Percentiles rank a stretch among this genome's conserved stretches.
These are phyloP conservation scores for Sclerotinia subarctica DNA, from an alignment of 2,329 filamentous ascomycete genomes.

Conservation along the genomic window DNA sequence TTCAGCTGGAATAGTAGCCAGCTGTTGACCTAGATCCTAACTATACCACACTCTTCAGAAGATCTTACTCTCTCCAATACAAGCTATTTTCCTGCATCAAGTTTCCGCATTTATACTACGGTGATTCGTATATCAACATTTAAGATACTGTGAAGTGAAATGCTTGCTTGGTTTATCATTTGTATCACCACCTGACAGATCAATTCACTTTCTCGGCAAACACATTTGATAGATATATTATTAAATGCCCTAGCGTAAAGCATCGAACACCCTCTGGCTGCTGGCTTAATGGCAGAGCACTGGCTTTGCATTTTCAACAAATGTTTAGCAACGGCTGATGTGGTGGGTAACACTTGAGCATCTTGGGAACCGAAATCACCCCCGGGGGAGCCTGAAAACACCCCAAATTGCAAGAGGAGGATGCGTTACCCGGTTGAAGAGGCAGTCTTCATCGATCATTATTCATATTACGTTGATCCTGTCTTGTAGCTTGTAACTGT, in stretches of 20 bases:
- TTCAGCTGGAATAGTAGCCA: too few species aligned
- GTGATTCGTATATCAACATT: too few species aligned
- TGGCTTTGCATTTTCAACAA: neutral
- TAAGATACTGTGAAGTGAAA: too few species aligned
- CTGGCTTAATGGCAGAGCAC: slow-evolving; percentile 5
- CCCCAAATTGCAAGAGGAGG: neutral
- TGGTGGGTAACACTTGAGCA: slow-evolving; percentile 8
- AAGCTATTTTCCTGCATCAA: too few species aligned
- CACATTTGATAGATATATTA: neutral
- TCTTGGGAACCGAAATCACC: slow-evolving; percentile 7
- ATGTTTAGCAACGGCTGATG: neutral
- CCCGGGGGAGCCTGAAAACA: slow-evolving; percentile 8
- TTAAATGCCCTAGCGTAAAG: neutral
- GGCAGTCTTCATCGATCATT: slow-evolving; percentile 13
- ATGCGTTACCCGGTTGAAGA: slow-evolving; percentile 9
- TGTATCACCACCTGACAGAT: too few species aligned
- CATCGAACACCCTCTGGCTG: slow-evolving; percentile 5
- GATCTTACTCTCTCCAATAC: too few species aligned
- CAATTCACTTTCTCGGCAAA: slow-evolving; percentile 3
- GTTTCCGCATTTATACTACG: too few species aligned
- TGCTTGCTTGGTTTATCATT: too few species aligned
- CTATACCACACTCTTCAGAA: too few species aligned
- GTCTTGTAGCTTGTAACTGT: neutral
- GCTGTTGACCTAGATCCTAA: too few species aligned
- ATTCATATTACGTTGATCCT: neutral